A percentile compares a stretch with the other conserved stretches of the same genome.
phyloP scores from a whole-genome alignment of 1,139 yeast genomes.

The Diutina ranongensis region DNA sequence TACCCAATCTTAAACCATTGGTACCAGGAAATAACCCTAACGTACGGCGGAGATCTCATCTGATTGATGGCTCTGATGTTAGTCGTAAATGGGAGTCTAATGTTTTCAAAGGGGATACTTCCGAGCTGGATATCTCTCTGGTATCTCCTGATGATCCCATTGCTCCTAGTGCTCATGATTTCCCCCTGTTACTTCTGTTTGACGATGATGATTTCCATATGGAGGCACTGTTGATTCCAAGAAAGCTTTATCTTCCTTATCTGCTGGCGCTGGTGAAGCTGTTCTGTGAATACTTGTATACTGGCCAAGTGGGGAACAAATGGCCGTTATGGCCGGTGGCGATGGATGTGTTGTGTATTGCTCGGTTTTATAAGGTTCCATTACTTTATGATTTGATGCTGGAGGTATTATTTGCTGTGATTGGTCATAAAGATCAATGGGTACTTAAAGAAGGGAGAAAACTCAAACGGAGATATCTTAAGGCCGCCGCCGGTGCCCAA shows the following conservation, averaged over 20 bases:
- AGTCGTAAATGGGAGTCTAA: neutral
- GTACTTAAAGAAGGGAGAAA: slow-evolving; percentile 31
- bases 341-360: slow-evolving; percentile 47
- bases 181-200: slow-evolving; percentile 3
- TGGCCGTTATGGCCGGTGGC: slow-evolving; percentile 62
- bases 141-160: neutral
- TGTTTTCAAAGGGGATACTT: neutral
- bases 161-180: neutral
- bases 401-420: slow-evolving; percentile 57
- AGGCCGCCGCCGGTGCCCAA: slow-evolving; percentile 13
- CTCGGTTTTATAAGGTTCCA: slow-evolving; percentile 57
- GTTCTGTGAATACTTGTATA: slow-evolving; percentile 59
- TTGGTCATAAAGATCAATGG: slow-evolving; percentile 51
- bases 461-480: slow-evolving; percentile 20
- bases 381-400: slow-evolving; percentile 54
- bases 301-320: slow-evolving; percentile 68
- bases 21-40: neutral
- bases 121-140: neutral
- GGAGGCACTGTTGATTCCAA: slow-evolving; percentile 56
- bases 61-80: neutral
- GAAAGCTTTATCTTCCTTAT: slow-evolving; percentile 59
- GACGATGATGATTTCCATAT: slow-evolving; percentile 15
- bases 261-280: slow-evolving; percentile 49
- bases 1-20: neutral
- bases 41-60: neutral